Percentiles rank a stretch among this genome's conserved stretches.
These are phyloP conservation scores for Boletellus ananas DNA, from an alignment of 768 basidiomycete genomes.

Conservation along the genomic window DNA sequence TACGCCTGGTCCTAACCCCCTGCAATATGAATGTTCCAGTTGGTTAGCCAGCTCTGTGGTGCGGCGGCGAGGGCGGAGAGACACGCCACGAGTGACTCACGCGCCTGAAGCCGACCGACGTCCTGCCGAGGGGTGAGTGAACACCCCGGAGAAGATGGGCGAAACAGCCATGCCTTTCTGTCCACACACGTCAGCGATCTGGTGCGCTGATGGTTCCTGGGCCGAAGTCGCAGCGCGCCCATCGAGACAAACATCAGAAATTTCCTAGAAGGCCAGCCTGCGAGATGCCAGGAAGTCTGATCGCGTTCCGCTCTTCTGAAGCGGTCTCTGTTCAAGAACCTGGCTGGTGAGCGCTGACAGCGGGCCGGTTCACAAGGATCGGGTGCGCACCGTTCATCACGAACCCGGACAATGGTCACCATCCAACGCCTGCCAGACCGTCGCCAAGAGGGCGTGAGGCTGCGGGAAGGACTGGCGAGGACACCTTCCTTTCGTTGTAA, in stretches of 20 bases:
- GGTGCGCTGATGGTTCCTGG: slow-evolving; percentile 21
- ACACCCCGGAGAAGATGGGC: background rate
- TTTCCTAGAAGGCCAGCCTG: slow-evolving; percentile 8
- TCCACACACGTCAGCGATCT: slow-evolving; percentile 9
- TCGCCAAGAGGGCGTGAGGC: slow-evolving; percentile 7
- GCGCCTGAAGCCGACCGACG: background rate
- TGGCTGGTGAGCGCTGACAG: background rate
- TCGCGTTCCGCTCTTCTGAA: slow-evolving; percentile 5
- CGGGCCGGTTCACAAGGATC: background rate
- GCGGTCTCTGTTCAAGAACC: slow-evolving; percentile 1
- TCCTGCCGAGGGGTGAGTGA: background rate
- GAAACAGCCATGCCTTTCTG: background rate
- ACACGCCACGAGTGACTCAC: background rate
- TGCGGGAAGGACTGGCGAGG: slow-evolving; percentile 3
- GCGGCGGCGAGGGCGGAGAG: background rate
- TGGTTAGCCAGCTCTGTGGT: slow-evolving; percentile 1
- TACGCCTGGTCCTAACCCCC: slow-evolving; percentile 13
- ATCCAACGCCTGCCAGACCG: background rate
- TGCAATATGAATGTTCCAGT: slow-evolving; percentile 12
- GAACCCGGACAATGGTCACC: slow-evolving; percentile 7
- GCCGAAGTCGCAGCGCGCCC: slow-evolving; percentile 8
- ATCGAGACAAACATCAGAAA: slow-evolving; percentile 20
- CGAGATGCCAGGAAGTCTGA: slow-evolving; percentile 15
- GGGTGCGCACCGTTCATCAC: slow-evolving; percentile 6
- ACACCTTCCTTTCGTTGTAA: slow-evolving; percentile 22